Base-by-base conservation (phyloP, 2,329 filamentous ascomycete species). In the Pyrenophora graminea region DNA sequence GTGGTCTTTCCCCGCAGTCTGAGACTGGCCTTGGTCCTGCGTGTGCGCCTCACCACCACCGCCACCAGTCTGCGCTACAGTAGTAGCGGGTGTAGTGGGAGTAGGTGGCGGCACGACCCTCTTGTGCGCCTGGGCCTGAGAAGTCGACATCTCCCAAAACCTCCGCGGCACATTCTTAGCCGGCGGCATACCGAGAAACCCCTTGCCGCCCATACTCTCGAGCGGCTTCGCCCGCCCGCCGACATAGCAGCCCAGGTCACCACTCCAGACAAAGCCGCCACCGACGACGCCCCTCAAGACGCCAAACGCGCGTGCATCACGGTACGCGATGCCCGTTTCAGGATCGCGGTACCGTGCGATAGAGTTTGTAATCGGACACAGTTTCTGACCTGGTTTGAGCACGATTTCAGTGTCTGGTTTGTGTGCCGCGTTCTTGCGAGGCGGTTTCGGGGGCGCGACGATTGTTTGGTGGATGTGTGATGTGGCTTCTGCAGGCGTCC, bases 261-360 rank as follows among this genome's bases (percentile, higher is more conserved):
- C 80, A 69, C 91, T 96, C 89, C 90, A 99, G 51, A 84, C 84
- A 71, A 91, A 92, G 38, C 90, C 85, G 37, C 90, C 88, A 1
- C 79, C 82, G 45, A 84, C 76, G 12, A 96, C 80, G 48, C 87
- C 84, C 64, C 90, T 87, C 39, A 97, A 88, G 71, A 95, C 86
- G 63, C 85, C 85, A 75, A 91, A 97, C 0, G 91, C 92, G 56
- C 87, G 83, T 37, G 85, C 79, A 69, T 93, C 93, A 57, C 85
- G 82, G 74, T 93, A 99, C 1, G 87, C 85, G 13, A 97, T 80
- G 0, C 90, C 89, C 0, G 93, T 97, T 61, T 84, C 82, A 0
- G 91, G 90, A 71, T 99, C 94, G 19, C 86, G 84, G 73, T 95
- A 97, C 47, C 85, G 85, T 10, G 93, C 94, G 4, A 87, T 84